Conservation (phyloP, 1,284 basidiomycete species). For the Apiotrichum gamsii region DNA sequence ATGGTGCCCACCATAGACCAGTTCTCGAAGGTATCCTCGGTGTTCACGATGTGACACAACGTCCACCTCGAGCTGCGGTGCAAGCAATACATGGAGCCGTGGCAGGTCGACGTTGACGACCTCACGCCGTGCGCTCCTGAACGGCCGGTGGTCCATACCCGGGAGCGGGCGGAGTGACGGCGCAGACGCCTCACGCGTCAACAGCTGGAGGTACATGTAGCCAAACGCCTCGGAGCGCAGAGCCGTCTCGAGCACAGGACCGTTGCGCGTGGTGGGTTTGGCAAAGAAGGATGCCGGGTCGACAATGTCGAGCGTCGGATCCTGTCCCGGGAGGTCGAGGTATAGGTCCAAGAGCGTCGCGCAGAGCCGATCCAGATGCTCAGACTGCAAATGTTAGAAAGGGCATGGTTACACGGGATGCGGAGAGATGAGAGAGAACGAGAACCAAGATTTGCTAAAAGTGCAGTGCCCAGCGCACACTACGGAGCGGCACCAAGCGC, state of each 20-base stretch:
- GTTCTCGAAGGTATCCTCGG: conserved; percentile 30
- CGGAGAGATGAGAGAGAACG: no score
- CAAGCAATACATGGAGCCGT: conserved; percentile 24
- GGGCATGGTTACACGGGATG: no score
- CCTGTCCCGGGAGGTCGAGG: conserved; percentile 25
- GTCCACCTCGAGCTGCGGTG: conserved; percentile 20
- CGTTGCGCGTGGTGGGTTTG: conserved; percentile 11
- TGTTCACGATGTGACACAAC: conserved; percentile 18
- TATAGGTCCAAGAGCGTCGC: conserved; percentile 29
- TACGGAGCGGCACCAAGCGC: no score
- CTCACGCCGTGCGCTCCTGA: conserved; percentile 5
- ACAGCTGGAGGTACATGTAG: conserved; percentile 14
- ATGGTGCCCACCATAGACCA: conserved; percentile 29
- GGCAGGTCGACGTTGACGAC: conserved; percentile 21
- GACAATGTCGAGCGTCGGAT: neutral
- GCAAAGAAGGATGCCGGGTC: conserved; percentile 8
- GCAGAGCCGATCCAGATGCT: conserved; percentile 23
- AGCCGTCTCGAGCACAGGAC: conserved; percentile 13
- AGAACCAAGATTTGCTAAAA: no score
- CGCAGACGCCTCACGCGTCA: conserved; percentile 6
- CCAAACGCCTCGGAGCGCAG: conserved; percentile 23
- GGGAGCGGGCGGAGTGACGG: neutral
- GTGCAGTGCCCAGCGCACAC: no score
- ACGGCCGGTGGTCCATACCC: conserved; percentile 9
- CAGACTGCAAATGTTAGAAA: no score